Evolutionary conservation across 345 rosid genomes (phyloP), one percentile per base, ranked within the genome.

Genomic region (Eutrema yunnanense): DNA sequence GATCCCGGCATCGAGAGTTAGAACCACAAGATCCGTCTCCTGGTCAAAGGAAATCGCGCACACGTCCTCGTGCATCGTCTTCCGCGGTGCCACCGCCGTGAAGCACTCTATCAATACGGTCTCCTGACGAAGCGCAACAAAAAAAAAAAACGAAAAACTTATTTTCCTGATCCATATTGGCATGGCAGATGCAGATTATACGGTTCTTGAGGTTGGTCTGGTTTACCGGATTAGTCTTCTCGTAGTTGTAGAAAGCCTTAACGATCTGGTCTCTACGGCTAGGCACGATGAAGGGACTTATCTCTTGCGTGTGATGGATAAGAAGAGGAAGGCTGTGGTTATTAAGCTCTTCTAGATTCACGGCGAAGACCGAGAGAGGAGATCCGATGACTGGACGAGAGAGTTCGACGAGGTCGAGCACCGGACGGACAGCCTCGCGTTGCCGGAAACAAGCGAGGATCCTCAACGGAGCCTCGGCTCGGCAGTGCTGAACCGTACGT

Each of bases 31-130:
- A 51, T 81, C 73, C 4, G 78, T 69, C 33, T 57, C 65, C 46
- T 80, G 82, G 14, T 74, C 81, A 46, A 78, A 68, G 6, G 84
- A 76, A 51, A 82, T 41, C 0, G 82, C 3, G 12, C 86, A 81
- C 19, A 82, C 75, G 13, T 83, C 83, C 6, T 84, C 84, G 26
- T 84, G 86, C 82, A 84, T 76, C 1, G 82, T 73, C 30, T 70
- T 56, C 37, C 71, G 44, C 4, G 83, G 86, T 0, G 84, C 82
- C 50, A 74, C 64, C 0, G 83, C 68, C 9, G 86, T 81, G 79
- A 50, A 82, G 67, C 83, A 82, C 57, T 69, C 75, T 69, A 76
- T 69, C 62, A 69, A 63, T 30, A 76, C 75, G 1, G 74, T 75
- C 5, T 75, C 79, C 73, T 69, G 14, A 14, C 22, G 2, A 30